phyloP scores from a whole-genome alignment of 169 alveolate species.

The Eimeria tenella region DNA sequence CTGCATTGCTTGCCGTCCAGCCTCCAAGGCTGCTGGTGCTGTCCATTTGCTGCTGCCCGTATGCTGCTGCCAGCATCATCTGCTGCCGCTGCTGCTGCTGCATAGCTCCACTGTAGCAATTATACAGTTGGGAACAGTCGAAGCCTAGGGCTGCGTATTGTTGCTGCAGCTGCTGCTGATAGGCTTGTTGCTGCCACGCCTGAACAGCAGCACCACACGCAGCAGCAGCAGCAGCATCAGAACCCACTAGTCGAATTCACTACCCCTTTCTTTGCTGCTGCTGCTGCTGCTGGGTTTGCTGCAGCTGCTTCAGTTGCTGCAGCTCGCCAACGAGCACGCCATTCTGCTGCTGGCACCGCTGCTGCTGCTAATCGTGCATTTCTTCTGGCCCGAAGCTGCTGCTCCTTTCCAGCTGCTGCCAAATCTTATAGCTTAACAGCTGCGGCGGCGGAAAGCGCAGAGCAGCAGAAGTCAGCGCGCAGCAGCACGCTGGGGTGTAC shows the following conservation, averaged over 20 bases:
- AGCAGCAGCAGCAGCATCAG: conserved; percentile 65
- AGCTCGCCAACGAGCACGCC: background rate
- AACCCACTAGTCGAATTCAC: background rate
- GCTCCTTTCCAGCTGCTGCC: background rate
- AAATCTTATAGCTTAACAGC: background rate
- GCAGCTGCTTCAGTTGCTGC: conserved; percentile 27
- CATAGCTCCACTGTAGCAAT: conserved; percentile 52
- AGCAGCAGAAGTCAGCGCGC: background rate
- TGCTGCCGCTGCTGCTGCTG: conserved; percentile 58
- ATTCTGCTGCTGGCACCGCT: conserved; percentile 1
- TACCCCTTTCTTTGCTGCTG: conserved; percentile 26
- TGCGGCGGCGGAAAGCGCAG: conserved; percentile 1
- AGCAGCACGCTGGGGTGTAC: conserved; percentile 4
- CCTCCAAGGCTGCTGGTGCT: conserved; percentile 61
- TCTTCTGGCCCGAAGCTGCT: background rate
- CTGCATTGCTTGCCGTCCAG: conserved; percentile 55
- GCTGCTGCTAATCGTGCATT: background rate
- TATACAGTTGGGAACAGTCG: conserved; percentile 62
- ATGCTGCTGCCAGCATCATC: conserved; percentile 51
- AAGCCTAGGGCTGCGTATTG: conserved; percentile 56
- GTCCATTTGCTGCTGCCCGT: conserved; percentile 40
- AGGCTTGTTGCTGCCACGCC: conserved; percentile 70
- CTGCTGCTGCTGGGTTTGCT: conserved; percentile 41
- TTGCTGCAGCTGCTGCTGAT: conserved; percentile 72
- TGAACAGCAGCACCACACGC: conserved; percentile 73